Evolutionary conservation across 2,329 filamentous ascomycete species (phyloP).

Genomic region (Albifimbria verrucaria): DNA sequence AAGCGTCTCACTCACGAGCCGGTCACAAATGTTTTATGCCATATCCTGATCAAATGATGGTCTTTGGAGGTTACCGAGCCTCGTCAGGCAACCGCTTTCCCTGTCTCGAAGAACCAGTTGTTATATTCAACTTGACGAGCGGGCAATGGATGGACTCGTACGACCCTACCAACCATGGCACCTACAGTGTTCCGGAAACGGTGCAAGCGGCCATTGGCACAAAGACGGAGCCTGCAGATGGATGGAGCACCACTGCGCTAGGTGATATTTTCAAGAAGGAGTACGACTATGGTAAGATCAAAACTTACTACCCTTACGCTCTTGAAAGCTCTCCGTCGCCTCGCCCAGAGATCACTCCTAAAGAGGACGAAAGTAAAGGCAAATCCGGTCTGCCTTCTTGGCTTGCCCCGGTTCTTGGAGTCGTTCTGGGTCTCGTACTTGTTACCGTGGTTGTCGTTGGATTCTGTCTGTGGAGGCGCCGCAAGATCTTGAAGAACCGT

Average conservation of each 20-base stretch:
- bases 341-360: slow-evolving; percentile 14
- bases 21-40: slow-evolving; percentile 73
- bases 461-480: slow-evolving; percentile 50
- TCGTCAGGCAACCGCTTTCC: slow-evolving; percentile 15
- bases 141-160: slow-evolving; percentile 69
- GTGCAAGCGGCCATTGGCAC: slow-evolving; percentile 68
- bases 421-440: slow-evolving; percentile 57
- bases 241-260: slow-evolving; percentile 50
- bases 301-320: slow-evolving; percentile 59
- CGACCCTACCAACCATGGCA: slow-evolving; percentile 56
- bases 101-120: slow-evolving; percentile 52
- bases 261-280: slow-evolving; percentile 48
- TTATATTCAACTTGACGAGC: slow-evolving; percentile 71
- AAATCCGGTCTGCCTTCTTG: slow-evolving; percentile 47
- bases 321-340: slow-evolving; percentile 20
- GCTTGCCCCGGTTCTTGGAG: slow-evolving; percentile 60
- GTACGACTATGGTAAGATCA: slow-evolving; percentile 57
- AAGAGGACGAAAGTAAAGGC: slow-evolving; percentile 19
- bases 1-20: slow-evolving; percentile 53
- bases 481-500: slow-evolving; percentile 36
- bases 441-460: slow-evolving; percentile 48
- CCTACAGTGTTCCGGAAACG: slow-evolving; percentile 67
- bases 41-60: slow-evolving; percentile 78
- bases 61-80: slow-evolving; percentile 64
- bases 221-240: slow-evolving; percentile 57